Percentiles rank a stretch among this genome's conserved stretches.
These are phyloP conservation scores for Pleoardoris graminearum DNA, from an alignment of 2,329 filamentous ascomycete species.

Conservation along the genomic window DNA sequence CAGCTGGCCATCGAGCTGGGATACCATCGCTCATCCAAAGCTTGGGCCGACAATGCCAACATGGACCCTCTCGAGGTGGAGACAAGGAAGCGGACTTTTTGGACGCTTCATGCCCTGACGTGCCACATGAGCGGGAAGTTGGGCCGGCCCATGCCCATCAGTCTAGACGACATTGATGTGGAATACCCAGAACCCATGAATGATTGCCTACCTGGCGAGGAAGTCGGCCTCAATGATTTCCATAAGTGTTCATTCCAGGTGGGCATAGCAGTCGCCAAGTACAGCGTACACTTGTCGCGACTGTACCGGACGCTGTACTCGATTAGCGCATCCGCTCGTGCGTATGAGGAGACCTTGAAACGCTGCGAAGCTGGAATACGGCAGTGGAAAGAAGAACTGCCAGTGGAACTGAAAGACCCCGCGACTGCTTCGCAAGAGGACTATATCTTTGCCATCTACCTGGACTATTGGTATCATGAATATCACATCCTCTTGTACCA, in stretches of 20 bases:
- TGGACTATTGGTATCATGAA: conserved; percentile 55
- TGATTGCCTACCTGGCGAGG: conserved; percentile 70
- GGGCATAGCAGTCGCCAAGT: conserved; percentile 67
- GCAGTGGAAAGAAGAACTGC: conserved; percentile 66
- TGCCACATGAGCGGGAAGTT: conserved; percentile 74
- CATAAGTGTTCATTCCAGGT: conserved; percentile 69
- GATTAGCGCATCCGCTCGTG: conserved; percentile 63
- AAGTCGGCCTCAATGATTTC: conserved; percentile 45
- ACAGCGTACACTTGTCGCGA: conserved; percentile 69
- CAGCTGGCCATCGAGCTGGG: conserved; percentile 73
- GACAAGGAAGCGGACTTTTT: conserved; percentile 78
- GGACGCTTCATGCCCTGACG: conserved; percentile 68
- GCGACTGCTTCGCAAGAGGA: conserved; percentile 51
- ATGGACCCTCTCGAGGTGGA: conserved; percentile 68
- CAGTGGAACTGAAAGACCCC: conserved; percentile 60
- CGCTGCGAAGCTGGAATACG: conserved; percentile 67
- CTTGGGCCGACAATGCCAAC: conserved; percentile 53
- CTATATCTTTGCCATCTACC: conserved; percentile 53
- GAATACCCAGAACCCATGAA: conserved; percentile 73
- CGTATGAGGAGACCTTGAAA: conserved; percentile 66
- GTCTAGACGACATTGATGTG: conserved; percentile 75
- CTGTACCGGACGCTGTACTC: conserved; percentile 78
- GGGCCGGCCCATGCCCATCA: conserved; percentile 75
- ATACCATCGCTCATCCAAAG: conserved; percentile 71
- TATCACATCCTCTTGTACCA: conserved; percentile 58